Percentiles rank a stretch among this genome's conserved stretches.
Evolutionary conservation across 2,329 filamentous ascomycete species (phyloP).

Genomic region (Ophiostoma perfectum): DNA sequence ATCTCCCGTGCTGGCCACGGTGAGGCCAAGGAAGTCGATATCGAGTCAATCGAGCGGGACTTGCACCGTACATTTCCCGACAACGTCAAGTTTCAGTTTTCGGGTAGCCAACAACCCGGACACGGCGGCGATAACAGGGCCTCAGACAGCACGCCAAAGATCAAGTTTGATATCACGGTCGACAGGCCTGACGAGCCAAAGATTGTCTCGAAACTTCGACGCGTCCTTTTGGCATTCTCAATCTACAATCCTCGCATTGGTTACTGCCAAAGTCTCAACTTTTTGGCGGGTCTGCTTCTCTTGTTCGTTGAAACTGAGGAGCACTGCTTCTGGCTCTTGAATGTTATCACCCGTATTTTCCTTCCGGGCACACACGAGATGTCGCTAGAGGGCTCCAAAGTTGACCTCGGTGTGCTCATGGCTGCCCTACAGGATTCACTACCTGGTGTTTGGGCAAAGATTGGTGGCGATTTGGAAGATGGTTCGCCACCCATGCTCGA

Average conservation of each 20-base stretch:
- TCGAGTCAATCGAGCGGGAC: slow-evolving; percentile 89
- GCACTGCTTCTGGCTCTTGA: slow-evolving; percentile 86
- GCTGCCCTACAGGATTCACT: slow-evolving; percentile 74
- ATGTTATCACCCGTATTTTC: slow-evolving; percentile 83
- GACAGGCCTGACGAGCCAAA: slow-evolving; percentile 56
- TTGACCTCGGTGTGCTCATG: slow-evolving; percentile 93
- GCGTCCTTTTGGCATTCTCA: slow-evolving; percentile 83
- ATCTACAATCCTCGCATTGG: slow-evolving; percentile 87
- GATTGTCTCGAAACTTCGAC: slow-evolving; percentile 74
- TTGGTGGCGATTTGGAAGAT: slow-evolving; percentile 55
- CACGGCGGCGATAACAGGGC: slow-evolving; percentile 26
- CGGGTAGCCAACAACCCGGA: slow-evolving; percentile 29
- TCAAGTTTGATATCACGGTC: slow-evolving; percentile 27
- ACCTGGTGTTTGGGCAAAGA: slow-evolving; percentile 79
- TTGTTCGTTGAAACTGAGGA: slow-evolving; percentile 85
- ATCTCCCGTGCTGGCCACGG: slow-evolving; percentile 44
- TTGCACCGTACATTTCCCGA: slow-evolving; percentile 92
- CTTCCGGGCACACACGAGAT: slow-evolving; percentile 89
- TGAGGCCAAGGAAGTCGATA: slow-evolving; percentile 63
- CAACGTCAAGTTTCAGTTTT: slow-evolving; percentile 74
- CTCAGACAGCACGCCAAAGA: background rate
- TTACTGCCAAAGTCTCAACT: slow-evolving; percentile 94
- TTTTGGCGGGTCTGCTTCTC: slow-evolving; percentile 81
- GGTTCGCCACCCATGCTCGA: slow-evolving; percentile 29
- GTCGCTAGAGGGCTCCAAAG: slow-evolving; percentile 84